Evolutionary conservation across 306 rosid genomes (phyloP), one percentile per base, ranked within the genome.

Genomic region (Ormosia emarginata): DNA sequence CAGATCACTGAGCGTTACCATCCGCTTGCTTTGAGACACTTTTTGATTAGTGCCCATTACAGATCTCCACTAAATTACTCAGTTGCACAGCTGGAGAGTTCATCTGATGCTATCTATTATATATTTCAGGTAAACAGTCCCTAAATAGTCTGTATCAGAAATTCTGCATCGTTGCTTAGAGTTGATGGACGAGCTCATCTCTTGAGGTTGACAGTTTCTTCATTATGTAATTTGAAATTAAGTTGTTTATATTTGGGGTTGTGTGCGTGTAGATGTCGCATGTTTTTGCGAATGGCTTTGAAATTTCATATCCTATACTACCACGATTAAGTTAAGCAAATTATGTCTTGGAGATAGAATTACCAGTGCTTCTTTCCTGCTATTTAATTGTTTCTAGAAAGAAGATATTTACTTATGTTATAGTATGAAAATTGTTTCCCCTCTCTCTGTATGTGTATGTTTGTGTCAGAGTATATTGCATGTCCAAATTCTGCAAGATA

Each of bases 11-110:
- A 86, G 79, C 87, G 82, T 81, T 95, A 95, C 65, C 98, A 93
- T 79, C 93, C 99, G 3, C 82, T 93, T 84, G 90, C 95, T 56
- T 90, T 93, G 98, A 93, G 99, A 74, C 88, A 93, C 82, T 93
- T 93, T 86, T 80, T 95, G 80, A 86, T 90, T 32, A 92, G 91
- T 41, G 96, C 99, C 36, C 98, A 95, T 72, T 93, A 95, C 82
- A 82, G 90, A 39, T 89, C 99, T 73, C 99, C 97, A 17, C 90
- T 95, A 74, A 93, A 90, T 86, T 93, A 90, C 79, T 87, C 97
- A 34, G 75, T 93, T 40, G 71, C 83, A 47, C 96, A 90, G 83
- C 89, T 95, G 81, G 99, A 95, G 82, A 86, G 83, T 82, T 81
- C 94, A n/a, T 95, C 99, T 18, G 97, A 90, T 84, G 90, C 97